Percentiles rank a stretch among this genome's conserved stretches.
These are phyloP conservation scores for Pachyrhizus erosus DNA, from an alignment of 306 rosid genomes.

Conservation along the genomic window DNA sequence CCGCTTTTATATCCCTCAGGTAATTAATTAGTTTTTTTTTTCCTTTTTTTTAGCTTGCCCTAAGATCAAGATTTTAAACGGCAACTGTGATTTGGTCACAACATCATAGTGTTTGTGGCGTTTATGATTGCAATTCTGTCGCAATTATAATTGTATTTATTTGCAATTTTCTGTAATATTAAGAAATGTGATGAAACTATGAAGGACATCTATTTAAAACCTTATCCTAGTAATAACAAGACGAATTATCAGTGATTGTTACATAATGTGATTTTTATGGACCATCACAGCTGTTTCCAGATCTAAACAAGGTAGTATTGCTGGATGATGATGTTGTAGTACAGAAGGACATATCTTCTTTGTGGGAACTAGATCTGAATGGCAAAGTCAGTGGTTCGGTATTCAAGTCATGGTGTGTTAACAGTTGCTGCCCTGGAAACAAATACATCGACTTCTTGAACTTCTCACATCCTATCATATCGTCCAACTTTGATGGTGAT, in stretches of 20 bases:
- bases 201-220: too few species aligned
- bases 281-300: slow-evolving; percentile 80
- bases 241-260: slow-evolving; percentile 22
- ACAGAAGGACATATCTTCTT: slow-evolving; percentile 73
- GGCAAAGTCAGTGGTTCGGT: slow-evolving; percentile 86
- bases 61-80: neutral
- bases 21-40: slow-evolving; percentile 36
- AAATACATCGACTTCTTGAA: slow-evolving; percentile 67
- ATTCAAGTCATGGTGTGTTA: slow-evolving; percentile 68
- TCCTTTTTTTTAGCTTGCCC: neutral
- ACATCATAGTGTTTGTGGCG: too few species aligned
- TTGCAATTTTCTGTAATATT: too few species aligned
- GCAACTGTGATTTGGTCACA: too few species aligned
- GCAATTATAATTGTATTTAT: too few species aligned
- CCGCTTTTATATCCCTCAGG: slow-evolving; percentile 78
- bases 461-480: slow-evolving; percentile 70
- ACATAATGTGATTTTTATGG: slow-evolving; percentile 51
- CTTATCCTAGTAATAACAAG: slow-evolving; percentile 23
- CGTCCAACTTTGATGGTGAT: slow-evolving; percentile 61
- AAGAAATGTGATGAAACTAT: too few species aligned
- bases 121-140: too few species aligned
- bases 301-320: slow-evolving; percentile 72
- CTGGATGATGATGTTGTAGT: slow-evolving; percentile 89
- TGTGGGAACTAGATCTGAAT: slow-evolving; percentile 81
- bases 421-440: slow-evolving; percentile 69